Base-by-base conservation (phyloP, 2,329 filamentous ascomycete species). In the Arthroderma sp. region DNA sequence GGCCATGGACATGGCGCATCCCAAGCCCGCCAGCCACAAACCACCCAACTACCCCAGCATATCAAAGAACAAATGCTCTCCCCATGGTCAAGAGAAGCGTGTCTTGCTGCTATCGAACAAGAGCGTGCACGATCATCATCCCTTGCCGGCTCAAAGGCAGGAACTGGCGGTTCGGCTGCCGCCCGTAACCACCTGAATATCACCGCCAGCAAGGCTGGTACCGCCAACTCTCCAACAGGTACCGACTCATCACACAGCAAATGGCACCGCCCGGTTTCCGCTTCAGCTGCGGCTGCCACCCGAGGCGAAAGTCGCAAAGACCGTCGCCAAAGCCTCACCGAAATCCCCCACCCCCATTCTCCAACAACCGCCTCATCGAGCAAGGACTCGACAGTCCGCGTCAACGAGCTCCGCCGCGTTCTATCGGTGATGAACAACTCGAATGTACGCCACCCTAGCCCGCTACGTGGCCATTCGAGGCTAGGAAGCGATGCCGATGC, bases 81-180 rank as follows among this genome's bases (percentile, higher is more conserved):
- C 19, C 81, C 87, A 52, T 96, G 91, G 91, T 86, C 83, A 39
- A 84, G 84, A 66, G 90, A 95, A 21, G 73, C 77, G 13, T 87
- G 86, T 33, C 74, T 93, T 55, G 80, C 84, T 9, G 77, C 81
- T 38, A 79, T 88, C 53, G 82, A 86, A 59, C 82, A 76, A 59
- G 76, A 87, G 57, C 81, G 78, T 54, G 84, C 84, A 64, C 87
- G 85, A 64, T 82, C 87, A 0, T 81, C 81, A 11, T 95, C 89
- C 2, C 74, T 94, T 56, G 87, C 77, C 56, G 89, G 88, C 21
- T 94, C 89, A 2, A 83, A 81, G 61, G 78, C 81, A 1, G 85
- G 81, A 43, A 87, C 81, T 43, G 61, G 63, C 7, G 56, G 39
- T 6, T 66, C 67, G 2, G 60, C 62, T 9, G 63, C 61, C 15